phyloP scores from a whole-genome alignment of 2,329 filamentous ascomycete species.

The Huntiella omanensis region DNA sequence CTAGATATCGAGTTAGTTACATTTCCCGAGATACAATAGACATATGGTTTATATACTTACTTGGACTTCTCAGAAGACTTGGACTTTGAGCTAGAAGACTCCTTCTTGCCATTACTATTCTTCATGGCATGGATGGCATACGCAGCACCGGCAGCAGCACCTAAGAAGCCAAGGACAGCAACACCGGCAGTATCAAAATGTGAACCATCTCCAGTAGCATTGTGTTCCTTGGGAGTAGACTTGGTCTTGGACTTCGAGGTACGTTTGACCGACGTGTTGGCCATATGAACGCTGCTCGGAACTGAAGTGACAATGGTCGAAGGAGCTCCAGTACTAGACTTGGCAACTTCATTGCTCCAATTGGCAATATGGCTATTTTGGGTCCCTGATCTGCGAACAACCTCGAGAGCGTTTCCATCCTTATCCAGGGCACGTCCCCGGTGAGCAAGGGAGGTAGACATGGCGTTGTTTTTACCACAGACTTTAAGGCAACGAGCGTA shows the following conservation, averaged over 20 bases:
- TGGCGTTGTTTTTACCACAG: background rate
- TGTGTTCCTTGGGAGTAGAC: background rate
- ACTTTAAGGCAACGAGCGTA: background rate
- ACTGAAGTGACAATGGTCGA: slow-evolving; percentile 4
- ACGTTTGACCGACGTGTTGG: slow-evolving; percentile 4
- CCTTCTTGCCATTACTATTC: slow-evolving; percentile 5
- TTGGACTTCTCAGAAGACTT: slow-evolving; percentile 2
- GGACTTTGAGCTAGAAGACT: background rate
- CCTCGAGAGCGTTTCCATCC: slow-evolving; percentile 71
- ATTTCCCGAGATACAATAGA: too few relatives aligned
- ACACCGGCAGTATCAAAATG: slow-evolving; percentile 6
- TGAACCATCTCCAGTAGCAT: slow-evolving; percentile 4
- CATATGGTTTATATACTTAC: background rate
- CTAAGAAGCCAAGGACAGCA: slow-evolving; percentile 11
- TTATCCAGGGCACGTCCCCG: slow-evolving; percentile 50
- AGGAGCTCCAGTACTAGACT: slow-evolving; percentile 11
- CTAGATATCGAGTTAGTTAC: too few relatives aligned
- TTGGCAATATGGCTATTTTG: slow-evolving; percentile 26
- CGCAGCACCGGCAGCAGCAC: slow-evolving; percentile 12
- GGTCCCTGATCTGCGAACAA: slow-evolving; percentile 26
- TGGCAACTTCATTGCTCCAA: slow-evolving; percentile 29
- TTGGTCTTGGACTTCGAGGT: slow-evolving; percentile 1
- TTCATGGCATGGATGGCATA: slow-evolving; percentile 10
- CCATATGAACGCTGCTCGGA: background rate
- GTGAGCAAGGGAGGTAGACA: slow-evolving; percentile 1